These are phyloP conservation scores for Excoecaria cochinchinensis DNA, from an alignment of 345 rosid species.

Conservation along the genomic window DNA sequence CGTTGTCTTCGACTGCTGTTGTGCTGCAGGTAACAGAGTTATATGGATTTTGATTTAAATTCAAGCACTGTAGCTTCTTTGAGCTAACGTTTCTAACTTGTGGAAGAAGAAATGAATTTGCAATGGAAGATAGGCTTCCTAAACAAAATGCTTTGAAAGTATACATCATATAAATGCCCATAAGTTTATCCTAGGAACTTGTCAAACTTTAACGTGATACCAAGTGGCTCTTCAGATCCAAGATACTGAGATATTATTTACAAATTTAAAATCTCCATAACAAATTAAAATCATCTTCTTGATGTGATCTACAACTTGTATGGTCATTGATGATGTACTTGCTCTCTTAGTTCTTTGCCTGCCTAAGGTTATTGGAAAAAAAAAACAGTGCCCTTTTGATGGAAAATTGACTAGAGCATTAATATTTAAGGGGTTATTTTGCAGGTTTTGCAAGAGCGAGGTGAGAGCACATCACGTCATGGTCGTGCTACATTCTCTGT, in stretches of 20 bases:
- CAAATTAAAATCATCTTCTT: background rate
- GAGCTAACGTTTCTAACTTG: background rate
- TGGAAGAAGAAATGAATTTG: conserved; percentile 9
- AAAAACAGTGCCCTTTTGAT: conserved; percentile 8
- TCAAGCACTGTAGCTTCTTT: background rate
- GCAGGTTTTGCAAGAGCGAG: conserved; percentile 98
- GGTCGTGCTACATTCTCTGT: conserved; percentile 99
- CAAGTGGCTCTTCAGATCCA: background rate
- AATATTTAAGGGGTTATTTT: conserved; percentile 20
- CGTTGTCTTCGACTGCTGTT: conserved; percentile 96
- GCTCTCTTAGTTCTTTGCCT: background rate
- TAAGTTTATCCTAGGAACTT: background rate
- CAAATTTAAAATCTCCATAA: background rate
- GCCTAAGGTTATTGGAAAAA: conserved; percentile 6
- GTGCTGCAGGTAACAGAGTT: conserved; percentile 72
- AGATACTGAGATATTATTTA: background rate
- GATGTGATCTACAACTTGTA: background rate
- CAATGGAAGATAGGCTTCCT: conserved; percentile 3
- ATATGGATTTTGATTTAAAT: conserved; percentile 18
- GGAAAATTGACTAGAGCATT: conserved; percentile 10
- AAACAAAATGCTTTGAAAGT: conserved; percentile 17
- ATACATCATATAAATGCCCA: background rate
- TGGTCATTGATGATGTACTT: background rate
- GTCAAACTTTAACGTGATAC: background rate
- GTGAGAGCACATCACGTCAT: conserved; percentile 99